Evolutionary conservation across 495 filamentous ascomycete species (phyloP).

Genomic region (Annulohypoxylon maeteangense): DNA sequence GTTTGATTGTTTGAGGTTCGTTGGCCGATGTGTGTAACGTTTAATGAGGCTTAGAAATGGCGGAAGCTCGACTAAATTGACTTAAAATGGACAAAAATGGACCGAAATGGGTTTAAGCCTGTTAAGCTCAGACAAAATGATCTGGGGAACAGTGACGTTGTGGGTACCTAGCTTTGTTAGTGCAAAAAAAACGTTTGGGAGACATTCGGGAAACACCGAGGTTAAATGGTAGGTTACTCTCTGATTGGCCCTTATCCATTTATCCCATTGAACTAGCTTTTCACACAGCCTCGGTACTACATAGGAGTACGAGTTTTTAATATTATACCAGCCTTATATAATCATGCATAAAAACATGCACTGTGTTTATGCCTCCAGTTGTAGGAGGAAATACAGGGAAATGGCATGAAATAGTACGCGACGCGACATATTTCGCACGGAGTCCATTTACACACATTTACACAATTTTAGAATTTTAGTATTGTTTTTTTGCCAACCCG

Average conservation of each 20-base stretch:
- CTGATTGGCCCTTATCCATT: conserved; percentile 9
- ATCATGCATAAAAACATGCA: neutral
- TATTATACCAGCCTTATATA: conserved; percentile 13
- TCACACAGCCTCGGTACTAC: conserved; percentile 31
- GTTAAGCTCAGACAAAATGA: conserved; percentile 9
- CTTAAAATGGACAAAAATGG: neutral
- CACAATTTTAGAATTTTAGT: neutral
- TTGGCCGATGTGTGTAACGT: conserved; percentile 31
- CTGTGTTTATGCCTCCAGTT: neutral
- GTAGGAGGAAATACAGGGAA: neutral
- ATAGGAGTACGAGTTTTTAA: conserved; percentile 6
- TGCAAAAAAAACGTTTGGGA: conserved; percentile 26
- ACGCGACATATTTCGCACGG: neutral
- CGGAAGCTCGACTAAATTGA: conserved; percentile 2
- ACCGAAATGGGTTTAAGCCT: neutral
- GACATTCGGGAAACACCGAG: conserved; percentile 43
- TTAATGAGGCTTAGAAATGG: conserved; percentile 42
- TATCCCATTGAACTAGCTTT: conserved; percentile 18
- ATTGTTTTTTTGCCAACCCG: no score
- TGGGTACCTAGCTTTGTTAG: conserved; percentile 3
- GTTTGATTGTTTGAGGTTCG: conserved; percentile 1
- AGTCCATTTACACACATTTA: conserved; percentile 2
- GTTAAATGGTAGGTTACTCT: conserved; percentile 21
- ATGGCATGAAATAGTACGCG: neutral
- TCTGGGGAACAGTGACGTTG: conserved; percentile 37